Evolutionary conservation across 495 filamentous ascomycete genomes (phyloP).

Genomic region (Penicillium chermesinum): DNA sequence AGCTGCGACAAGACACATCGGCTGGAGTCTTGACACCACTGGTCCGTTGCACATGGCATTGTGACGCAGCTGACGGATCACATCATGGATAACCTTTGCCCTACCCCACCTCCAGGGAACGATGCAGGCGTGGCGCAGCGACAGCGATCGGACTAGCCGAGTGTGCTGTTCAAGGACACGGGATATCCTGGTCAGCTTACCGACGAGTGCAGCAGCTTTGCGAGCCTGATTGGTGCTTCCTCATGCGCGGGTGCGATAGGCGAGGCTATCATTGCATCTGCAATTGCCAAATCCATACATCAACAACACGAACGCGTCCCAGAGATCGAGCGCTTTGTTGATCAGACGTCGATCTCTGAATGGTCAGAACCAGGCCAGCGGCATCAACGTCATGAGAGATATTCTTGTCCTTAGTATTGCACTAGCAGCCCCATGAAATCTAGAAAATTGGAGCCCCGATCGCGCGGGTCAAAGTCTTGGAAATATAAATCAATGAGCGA

Average conservation of each 20-base stretch:
- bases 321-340: not conserved
- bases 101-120: slow-evolving; percentile 17
- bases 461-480: not conserved
- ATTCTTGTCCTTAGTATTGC: not conserved
- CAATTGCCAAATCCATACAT: not conserved
- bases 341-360: not conserved
- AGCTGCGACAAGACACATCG: slow-evolving; percentile 17
- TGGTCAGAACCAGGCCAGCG: not conserved
- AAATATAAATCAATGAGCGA: not conserved
- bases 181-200: slow-evolving; percentile 4
- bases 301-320: not conserved
- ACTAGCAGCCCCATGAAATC: too few species aligned
- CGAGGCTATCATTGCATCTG: slow-evolving; percentile 6
- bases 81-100: slow-evolving; percentile 15
- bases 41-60: slow-evolving; percentile 22
- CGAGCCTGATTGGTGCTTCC: slow-evolving; percentile 10
- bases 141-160: slow-evolving; percentile 14
- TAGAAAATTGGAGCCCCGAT: too few species aligned
- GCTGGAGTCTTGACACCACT: slow-evolving; percentile 16
- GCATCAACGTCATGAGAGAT: not conserved
- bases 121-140: slow-evolving; percentile 13
- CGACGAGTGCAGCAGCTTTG: slow-evolving; percentile 3
- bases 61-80: slow-evolving; percentile 27
- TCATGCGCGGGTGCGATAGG: slow-evolving; percentile 4
- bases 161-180: not conserved